phyloP scores from a whole-genome alignment of 2,329 filamentous ascomycete species.

The Hypoxylon sp. region DNA sequence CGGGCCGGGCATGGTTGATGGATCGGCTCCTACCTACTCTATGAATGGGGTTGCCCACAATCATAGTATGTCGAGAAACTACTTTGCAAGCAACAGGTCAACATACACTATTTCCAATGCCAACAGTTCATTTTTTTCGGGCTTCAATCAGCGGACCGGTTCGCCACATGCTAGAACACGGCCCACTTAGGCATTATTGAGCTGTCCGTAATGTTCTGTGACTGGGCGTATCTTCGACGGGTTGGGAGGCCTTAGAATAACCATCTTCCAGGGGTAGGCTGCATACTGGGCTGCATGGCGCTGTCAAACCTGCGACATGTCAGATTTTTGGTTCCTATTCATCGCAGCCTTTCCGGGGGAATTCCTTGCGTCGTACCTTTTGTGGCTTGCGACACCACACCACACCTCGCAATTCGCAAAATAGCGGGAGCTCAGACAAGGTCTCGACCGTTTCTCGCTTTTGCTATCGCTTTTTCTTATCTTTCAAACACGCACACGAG shows the following conservation, averaged over 20 bases:
- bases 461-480: constrained; percentile 8
- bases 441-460: constrained; percentile 19
- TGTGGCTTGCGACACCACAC: constrained; percentile 44
- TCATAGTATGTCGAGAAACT: background rate
- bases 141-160: constrained; percentile 12
- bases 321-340: constrained; percentile 33
- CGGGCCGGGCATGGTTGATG: constrained; percentile 13
- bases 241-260: constrained; percentile 20
- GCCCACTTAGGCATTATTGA: constrained; percentile 13
- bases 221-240: constrained; percentile 35
- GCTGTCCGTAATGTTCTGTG: constrained; percentile 19
- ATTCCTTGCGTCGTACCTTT: constrained; percentile 43
- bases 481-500: constrained; percentile 2
- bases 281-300: constrained; percentile 23
- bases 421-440: constrained; percentile 30
- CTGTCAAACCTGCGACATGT: constrained; percentile 33
- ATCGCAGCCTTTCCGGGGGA: constrained; percentile 23
- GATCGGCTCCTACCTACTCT: constrained; percentile 18
- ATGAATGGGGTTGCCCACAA: background rate
- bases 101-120: constrained; percentile 6
- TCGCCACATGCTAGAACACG: constrained; percentile 7
- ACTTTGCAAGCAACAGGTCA: background rate
- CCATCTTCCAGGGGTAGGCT: constrained; percentile 24
- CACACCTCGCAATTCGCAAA: constrained; percentile 3
- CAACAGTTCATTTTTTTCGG: constrained; percentile 5